Percentiles rank a stretch among this genome's conserved stretches.
Evolutionary conservation across 1,139 yeast species (phyloP).

Genomic region (Debaryomyces singareniensis): DNA sequence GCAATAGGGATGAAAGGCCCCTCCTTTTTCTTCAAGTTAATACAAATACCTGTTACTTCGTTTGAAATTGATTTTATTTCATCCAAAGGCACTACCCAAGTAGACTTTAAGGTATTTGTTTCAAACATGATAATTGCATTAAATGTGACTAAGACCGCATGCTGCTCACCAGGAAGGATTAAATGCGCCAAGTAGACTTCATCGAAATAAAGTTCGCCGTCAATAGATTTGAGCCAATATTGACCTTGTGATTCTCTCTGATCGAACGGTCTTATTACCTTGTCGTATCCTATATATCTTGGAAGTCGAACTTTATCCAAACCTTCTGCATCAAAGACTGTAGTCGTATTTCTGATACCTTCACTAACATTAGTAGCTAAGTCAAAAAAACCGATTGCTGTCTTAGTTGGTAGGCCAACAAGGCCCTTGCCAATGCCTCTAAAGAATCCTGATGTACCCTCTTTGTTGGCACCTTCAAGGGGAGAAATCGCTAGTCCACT

Average conservation of each 20-base stretch:
- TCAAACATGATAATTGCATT: conserved; percentile 64
- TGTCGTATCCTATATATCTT: conserved; percentile 63
- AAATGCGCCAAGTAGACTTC: conserved; percentile 85
- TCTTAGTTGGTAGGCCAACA: conserved; percentile 91
- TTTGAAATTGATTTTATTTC: conserved; percentile 63
- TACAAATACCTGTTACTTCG: conserved; percentile 73
- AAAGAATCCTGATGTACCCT: conserved; percentile 87
- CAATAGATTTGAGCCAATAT: conserved; percentile 77
- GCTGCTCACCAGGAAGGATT: conserved; percentile 72
- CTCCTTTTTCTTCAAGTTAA: conserved; percentile 53
- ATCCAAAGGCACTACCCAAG: conserved; percentile 62
- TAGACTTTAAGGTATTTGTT: conserved; percentile 51
- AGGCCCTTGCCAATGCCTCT: conserved; percentile 94
- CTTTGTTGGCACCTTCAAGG: conserved; percentile 75
- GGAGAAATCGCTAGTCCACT: conserved; percentile 91
- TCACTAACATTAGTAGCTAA: conserved; percentile 90
- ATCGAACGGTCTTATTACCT: conserved; percentile 68
- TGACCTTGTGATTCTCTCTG: conserved; percentile 91
- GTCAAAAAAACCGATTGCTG: conserved; percentile 93
- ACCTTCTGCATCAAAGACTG: conserved; percentile 78
- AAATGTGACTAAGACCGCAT: conserved; percentile 72
- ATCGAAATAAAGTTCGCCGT: conserved; percentile 68
- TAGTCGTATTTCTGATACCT: conserved; percentile 89
- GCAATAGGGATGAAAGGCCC: conserved; percentile 80
- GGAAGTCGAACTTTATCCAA: conserved; percentile 81